A percentile compares a stretch with the other conserved stretches of the same genome.
Conservation (phyloP, 345 rosid genomes). For the Eucalyptus leucophloia region DNA sequence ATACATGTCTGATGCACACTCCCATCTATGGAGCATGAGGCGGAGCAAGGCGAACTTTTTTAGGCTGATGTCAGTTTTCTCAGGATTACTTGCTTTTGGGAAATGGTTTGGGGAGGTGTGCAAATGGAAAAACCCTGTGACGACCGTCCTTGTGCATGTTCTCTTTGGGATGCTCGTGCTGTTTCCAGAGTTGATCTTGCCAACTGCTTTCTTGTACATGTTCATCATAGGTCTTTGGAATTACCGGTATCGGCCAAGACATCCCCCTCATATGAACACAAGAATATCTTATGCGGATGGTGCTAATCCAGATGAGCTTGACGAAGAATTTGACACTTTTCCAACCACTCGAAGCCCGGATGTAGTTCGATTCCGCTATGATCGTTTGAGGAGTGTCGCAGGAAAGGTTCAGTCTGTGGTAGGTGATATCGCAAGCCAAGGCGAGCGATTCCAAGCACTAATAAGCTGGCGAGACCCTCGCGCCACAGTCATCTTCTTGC, state of each 20-base stretch:
- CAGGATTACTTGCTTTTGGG: constrained; percentile 44
- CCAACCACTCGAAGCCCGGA: constrained; percentile 47
- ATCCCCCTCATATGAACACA: constrained; percentile 93
- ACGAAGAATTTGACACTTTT: constrained; percentile 80
- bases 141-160: constrained; percentile 48
- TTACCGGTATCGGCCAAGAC: constrained; percentile 54
- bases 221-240: constrained; percentile 78
- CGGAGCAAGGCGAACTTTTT: constrained; percentile 88
- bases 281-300: constrained; percentile 64
- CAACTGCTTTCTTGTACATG: constrained; percentile 64
- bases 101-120: constrained; percentile 83
- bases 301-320: constrained; percentile 71
- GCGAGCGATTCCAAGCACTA: constrained; percentile 68
- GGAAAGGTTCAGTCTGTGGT: constrained; percentile 78
- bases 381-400: constrained; percentile 70
- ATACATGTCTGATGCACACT: constrained; percentile 73
- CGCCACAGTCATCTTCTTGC: constrained; percentile 61
- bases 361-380: constrained; percentile 56
- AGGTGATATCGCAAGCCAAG: constrained; percentile 93
- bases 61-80: constrained; percentile 51
- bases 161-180: constrained; percentile 54
- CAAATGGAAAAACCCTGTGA: constrained; percentile 71
- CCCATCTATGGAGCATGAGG: constrained; percentile 98
- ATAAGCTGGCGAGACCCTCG: constrained; percentile 95
- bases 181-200: constrained; percentile 73